A percentile compares a stretch with the other conserved stretches of the same genome.
phyloP scores from a whole-genome alignment of 2,329 filamentous ascomycete genomes.

The Colletotrichum sp. region DNA sequence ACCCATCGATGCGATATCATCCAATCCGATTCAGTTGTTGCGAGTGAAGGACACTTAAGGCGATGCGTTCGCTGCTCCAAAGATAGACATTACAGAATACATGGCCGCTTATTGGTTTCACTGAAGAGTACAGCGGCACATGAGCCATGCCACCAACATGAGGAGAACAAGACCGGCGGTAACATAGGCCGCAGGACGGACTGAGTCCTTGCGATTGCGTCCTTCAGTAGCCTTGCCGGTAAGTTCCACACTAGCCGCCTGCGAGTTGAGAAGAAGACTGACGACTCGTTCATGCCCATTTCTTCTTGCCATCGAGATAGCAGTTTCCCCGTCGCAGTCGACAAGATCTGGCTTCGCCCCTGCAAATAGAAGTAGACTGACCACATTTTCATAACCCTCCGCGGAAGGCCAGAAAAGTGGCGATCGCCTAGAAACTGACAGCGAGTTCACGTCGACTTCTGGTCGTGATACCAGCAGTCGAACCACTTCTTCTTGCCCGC shows the following conservation, averaged over 20 bases:
- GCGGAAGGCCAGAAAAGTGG: neutral
- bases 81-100: neutral
- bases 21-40: neutral
- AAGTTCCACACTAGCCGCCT: neutral
- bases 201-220: neutral
- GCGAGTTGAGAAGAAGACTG: neutral
- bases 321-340: neutral
- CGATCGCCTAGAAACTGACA: neutral
- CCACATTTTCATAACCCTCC: neutral
- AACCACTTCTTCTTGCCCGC: neutral
- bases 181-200: neutral
- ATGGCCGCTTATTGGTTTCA: neutral
- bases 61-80: neutral
- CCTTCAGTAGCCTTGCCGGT: neutral
- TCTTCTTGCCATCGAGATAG: neutral
- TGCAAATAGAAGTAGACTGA: neutral
- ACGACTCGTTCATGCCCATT: neutral
- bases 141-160: neutral
- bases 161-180: neutral
- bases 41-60: neutral
- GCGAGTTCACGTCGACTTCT: neutral
- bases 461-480: neutral
- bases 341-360: neutral
- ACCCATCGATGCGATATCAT: neutral
- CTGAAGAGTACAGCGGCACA: neutral